Evolutionary conservation across 2,329 filamentous ascomycete species (phyloP), one percentile per base, ranked within the genome.

Genomic region (Diaporthe ilicicola): DNA sequence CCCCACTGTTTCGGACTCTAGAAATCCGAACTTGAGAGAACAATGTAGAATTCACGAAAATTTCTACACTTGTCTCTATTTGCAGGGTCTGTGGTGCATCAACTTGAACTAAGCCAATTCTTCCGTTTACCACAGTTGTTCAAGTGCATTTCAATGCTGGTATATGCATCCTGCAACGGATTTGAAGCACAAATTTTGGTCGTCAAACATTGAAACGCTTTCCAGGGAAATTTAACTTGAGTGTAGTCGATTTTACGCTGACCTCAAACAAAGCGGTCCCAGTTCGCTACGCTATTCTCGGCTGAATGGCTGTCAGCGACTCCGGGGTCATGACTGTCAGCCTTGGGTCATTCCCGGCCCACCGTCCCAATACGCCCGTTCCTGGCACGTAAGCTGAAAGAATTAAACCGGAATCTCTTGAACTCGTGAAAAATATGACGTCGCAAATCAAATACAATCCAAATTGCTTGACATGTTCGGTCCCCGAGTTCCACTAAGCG

Each of bases 191-290:
- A n/a, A n/a, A n/a, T n/a, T n/a, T n/a, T n/a, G n/a, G n/a, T n/a
- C n/a, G n/a, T n/a, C n/a, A n/a, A n/a, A n/a, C n/a, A n/a, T n/a
- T n/a, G n/a, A n/a, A n/a, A n/a, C n/a, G n/a, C n/a, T n/a, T n/a
- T n/a, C n/a, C n/a, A n/a, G n/a, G n/a, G n/a, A n/a, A 39, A 8
- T 39, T 39, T 15, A 6, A 8, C 13, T 39, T 39, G 6, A 15
- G 37, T 39, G 32, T 15, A 34, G 1, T 5, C 29, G 9, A 54
- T 12, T 54, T 27, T 8, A 8, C 19, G 34, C 2, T 54, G 29
- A n/a, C 5, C 0, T n/a, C 3, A 29, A 3, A 12, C 17, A 3
- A 1, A 3, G 17, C 1, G 27, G 15, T n/a, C 24, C n/a, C 4
- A 44, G 5, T n/a, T 15, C 4, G 39, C 48, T 12, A 13, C 10